A percentile compares a stretch with the other conserved stretches of the same genome.
These are phyloP conservation scores for Tetracladium maxilliforme DNA, from an alignment of 2,329 filamentous ascomycete species.

Conservation along the genomic window DNA sequence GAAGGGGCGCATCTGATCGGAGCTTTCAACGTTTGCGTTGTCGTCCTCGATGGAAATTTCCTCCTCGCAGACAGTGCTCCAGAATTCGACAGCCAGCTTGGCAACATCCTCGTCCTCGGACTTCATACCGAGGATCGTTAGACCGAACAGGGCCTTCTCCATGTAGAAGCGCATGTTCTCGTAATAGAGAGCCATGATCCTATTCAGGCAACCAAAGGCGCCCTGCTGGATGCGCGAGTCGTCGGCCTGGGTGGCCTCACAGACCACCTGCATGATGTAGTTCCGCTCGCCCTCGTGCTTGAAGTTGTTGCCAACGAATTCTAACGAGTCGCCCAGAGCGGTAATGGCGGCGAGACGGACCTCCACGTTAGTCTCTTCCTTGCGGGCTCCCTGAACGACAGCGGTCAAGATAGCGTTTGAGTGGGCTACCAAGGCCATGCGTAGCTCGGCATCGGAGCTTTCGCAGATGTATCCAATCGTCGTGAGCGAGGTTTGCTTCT, in stretches of 20 bases:
- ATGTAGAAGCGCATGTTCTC: constrained; percentile 99
- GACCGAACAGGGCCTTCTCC: constrained; percentile 96
- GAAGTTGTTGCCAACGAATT: constrained; percentile 97
- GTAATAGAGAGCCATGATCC: constrained; percentile 98
- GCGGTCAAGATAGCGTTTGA: constrained; percentile 97
- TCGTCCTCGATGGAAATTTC: constrained; percentile 97
- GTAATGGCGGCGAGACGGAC: constrained; percentile 87
- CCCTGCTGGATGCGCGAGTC: constrained; percentile 89
- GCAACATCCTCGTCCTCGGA: constrained; percentile 93
- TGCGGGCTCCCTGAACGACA: constrained; percentile 91
- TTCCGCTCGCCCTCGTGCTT: constrained; percentile 98
- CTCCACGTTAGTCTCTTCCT: constrained; percentile 85
- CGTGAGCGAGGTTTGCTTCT: constrained; percentile 88
- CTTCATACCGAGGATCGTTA: constrained; percentile 98
- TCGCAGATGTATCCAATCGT: constrained; percentile 99
- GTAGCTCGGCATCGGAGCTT: constrained; percentile 76
- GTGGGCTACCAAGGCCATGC: constrained; percentile 66
- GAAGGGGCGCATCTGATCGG: constrained; percentile 45
- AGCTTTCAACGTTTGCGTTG: constrained; percentile 54
- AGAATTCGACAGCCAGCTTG: constrained; percentile 97
- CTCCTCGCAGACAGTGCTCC: constrained; percentile 99
- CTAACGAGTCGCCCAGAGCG: constrained; percentile 87
- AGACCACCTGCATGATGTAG: constrained; percentile 99
- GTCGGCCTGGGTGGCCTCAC: constrained; percentile 89
- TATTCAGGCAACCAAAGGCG: constrained; percentile 92